These are phyloP conservation scores for Apocynum venetum DNA, from an alignment of 257 asterid species.

Conservation along the genomic window DNA sequence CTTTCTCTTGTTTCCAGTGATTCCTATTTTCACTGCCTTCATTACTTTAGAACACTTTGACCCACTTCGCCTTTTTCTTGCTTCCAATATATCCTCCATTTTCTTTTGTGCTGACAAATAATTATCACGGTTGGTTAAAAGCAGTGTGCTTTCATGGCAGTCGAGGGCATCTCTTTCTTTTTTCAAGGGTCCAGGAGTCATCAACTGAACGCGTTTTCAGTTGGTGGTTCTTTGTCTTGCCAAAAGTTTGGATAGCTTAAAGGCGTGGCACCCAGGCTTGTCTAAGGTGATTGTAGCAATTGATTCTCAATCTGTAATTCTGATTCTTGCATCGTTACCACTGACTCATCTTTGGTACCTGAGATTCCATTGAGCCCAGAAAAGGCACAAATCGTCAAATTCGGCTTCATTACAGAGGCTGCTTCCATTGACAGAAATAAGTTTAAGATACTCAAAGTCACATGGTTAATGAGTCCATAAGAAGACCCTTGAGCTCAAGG, in stretches of 20 bases:
- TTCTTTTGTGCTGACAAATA: constrained; percentile 1
- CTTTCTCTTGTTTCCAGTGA: constrained; percentile 11
- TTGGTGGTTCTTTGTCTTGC: neutral
- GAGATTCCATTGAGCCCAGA: neutral
- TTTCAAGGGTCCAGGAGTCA: neutral
- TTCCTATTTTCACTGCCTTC: neutral
- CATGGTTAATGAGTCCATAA: neutral
- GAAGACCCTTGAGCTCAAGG: neutral
- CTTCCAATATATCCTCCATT: neutral
- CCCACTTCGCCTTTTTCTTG: neutral
- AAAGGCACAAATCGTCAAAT: neutral
- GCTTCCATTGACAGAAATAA: neutral
- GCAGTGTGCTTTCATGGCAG: neutral
- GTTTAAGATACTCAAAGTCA: neutral
- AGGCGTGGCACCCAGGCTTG: neutral
- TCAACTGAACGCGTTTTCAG: constrained; percentile 5
- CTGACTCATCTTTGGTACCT: neutral
- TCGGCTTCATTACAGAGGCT: neutral
- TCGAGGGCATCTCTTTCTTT: neutral
- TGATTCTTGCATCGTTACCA: neutral
- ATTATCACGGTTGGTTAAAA: constrained; percentile 6
- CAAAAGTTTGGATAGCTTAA: neutral
- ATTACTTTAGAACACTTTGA: constrained; percentile 5
- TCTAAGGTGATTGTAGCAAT: neutral
- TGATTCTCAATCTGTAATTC: neutral